phyloP scores from a whole-genome alignment of 169 alveolate genomes.

The Babesia ovata region DNA sequence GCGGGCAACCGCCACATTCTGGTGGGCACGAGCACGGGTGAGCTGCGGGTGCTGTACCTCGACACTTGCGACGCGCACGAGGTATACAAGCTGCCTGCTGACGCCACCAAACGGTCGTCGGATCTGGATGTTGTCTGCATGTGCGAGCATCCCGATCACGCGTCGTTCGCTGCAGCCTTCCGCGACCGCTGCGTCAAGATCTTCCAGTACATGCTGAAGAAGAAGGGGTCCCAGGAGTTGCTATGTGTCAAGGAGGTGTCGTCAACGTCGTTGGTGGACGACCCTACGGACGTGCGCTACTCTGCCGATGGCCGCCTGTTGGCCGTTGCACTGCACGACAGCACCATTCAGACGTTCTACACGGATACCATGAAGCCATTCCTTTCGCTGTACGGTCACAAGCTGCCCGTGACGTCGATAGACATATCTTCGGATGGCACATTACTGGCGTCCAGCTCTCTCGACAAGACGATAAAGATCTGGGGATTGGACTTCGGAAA shows the following conservation, averaged over 20 bases:
- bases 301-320: slow-evolving; percentile 76
- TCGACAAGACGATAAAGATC: slow-evolving; percentile 83
- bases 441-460: slow-evolving; percentile 81
- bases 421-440: slow-evolving; percentile 80
- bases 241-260: slow-evolving; percentile 43
- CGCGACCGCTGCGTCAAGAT: slow-evolving; percentile 20
- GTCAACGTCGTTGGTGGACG: slow-evolving; percentile 41
- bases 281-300: slow-evolving; percentile 65
- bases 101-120: slow-evolving; percentile 7
- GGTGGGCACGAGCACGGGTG: slow-evolving; percentile 40
- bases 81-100: slow-evolving; percentile 15
- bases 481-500: slow-evolving; percentile 89
- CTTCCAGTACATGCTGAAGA: slow-evolving; percentile 10
- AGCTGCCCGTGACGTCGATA: slow-evolving; percentile 83
- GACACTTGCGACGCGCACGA: slow-evolving; percentile 38
- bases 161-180: slow-evolving; percentile 30
- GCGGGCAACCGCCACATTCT: slow-evolving; percentile 38
- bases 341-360: slow-evolving; percentile 77
- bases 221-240: background rate
- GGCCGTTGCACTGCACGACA: slow-evolving; percentile 80
- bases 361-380: slow-evolving; percentile 80
- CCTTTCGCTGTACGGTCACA: slow-evolving; percentile 87
- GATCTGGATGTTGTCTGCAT: slow-evolving; percentile 12
- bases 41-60: slow-evolving; percentile 28
- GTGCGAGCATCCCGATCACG: slow-evolving; percentile 35